Conservation (phyloP, 1,139 yeast genomes). For the Magnusiomyces sp. region DNA sequence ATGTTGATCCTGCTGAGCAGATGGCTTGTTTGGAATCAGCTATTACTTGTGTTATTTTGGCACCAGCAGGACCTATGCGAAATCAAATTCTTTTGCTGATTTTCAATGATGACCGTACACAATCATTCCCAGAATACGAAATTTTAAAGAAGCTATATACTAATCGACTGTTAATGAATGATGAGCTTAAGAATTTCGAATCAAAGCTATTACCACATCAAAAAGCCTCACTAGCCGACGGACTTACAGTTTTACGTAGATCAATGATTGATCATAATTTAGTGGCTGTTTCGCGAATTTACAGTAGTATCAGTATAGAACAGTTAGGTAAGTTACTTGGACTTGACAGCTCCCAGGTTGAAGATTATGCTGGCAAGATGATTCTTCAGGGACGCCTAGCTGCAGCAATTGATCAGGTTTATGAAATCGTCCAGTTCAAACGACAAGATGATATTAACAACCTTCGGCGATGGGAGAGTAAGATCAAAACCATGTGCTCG, state of each 20-base stretch:
- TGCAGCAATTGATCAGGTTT: conserved; percentile 32
- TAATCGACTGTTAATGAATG: conserved; percentile 25
- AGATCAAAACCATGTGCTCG: conserved; percentile 23
- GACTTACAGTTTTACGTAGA: conserved; percentile 27
- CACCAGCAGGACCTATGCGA: conserved; percentile 34
- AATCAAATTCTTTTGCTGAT: conserved; percentile 26
- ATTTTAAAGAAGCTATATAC: conserved; percentile 27
- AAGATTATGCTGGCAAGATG: conserved; percentile 30
- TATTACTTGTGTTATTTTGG: conserved; percentile 27
- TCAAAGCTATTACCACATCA: conserved; percentile 25
- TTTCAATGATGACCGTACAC: conserved; percentile 29
- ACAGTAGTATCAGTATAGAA: conserved; percentile 26
- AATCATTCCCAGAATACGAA: conserved; percentile 19
- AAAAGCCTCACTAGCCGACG: conserved; percentile 24
- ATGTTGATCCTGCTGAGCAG: conserved; percentile 27
- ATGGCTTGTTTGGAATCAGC: conserved; percentile 29
- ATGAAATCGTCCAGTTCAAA: conserved; percentile 26
- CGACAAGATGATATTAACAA: conserved; percentile 11
- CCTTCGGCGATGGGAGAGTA: conserved; percentile 27
- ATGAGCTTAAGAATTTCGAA: conserved; percentile 25
- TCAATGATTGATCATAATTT: conserved; percentile 33
- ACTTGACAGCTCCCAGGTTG: conserved; percentile 25
- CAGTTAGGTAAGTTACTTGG: conserved; percentile 27
- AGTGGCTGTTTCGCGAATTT: conserved; percentile 29
- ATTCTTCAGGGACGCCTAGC: conserved; percentile 29